Evolutionary conservation across 2,329 filamentous ascomycete genomes (phyloP).

Genomic region (Ascochyta pisi): DNA sequence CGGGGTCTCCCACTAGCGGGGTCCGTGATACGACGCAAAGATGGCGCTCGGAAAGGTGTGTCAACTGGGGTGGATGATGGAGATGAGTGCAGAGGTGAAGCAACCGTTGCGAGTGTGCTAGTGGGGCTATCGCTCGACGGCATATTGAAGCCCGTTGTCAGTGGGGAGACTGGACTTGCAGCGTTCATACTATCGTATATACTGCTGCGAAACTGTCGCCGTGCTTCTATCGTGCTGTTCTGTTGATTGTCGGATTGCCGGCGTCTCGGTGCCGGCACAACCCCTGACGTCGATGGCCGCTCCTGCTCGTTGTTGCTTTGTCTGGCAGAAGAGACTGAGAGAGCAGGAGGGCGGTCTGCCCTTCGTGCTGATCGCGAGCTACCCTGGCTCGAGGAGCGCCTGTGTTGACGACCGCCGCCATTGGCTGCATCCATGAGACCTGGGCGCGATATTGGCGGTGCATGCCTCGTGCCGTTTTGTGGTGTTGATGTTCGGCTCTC

Average conservation of each 20-base stretch:
- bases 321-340: slow-evolving; percentile 37
- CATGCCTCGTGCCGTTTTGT: slow-evolving; percentile 44
- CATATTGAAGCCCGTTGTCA: slow-evolving; percentile 36
- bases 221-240: slow-evolving; percentile 52
- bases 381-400: slow-evolving; percentile 57
- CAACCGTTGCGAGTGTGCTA: slow-evolving; percentile 33
- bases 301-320: slow-evolving; percentile 64
- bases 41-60: slow-evolving; percentile 24
- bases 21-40: slow-evolving; percentile 44
- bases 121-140: slow-evolving; percentile 36
- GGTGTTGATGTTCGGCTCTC: slow-evolving; percentile 46
- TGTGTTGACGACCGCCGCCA: slow-evolving; percentile 40
- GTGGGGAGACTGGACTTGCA: slow-evolving; percentile 41
- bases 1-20: slow-evolving; percentile 32
- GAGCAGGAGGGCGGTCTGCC: slow-evolving; percentile 37
- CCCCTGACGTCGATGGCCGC: slow-evolving; percentile 37
- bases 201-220: slow-evolving; percentile 42
- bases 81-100: slow-evolving; percentile 28
- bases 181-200: slow-evolving; percentile 31
- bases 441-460: slow-evolving; percentile 57
- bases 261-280: slow-evolving; percentile 35
- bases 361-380: slow-evolving; percentile 50
- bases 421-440: slow-evolving; percentile 54
- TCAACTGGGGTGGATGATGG: slow-evolving; percentile 26
- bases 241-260: slow-evolving; percentile 53